Conservation (phyloP, 192 early-diverging fungal species). For the Gonapodya prolifera region DNA sequence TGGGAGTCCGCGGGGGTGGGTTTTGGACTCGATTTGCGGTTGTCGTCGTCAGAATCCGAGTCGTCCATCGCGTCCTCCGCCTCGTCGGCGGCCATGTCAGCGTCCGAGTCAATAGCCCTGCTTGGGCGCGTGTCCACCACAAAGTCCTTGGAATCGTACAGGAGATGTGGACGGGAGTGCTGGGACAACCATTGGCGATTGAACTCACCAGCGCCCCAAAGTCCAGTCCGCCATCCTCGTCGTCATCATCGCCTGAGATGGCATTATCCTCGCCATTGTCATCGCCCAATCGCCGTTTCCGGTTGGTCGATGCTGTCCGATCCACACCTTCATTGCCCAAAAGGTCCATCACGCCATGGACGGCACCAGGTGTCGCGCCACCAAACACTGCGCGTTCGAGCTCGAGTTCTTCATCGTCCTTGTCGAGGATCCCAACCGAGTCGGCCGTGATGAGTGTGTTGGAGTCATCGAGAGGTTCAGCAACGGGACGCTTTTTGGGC, state of each 20-base stretch:
- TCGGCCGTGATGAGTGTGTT: background rate
- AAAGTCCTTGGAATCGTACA: background rate
- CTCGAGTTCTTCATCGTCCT: conserved; percentile 55
- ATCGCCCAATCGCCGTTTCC: conserved; percentile 17
- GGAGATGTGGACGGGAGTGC: background rate
- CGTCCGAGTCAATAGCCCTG: background rate
- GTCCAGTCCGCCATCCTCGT: conserved; percentile 22
- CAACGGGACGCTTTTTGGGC: background rate
- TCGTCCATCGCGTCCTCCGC: conserved; percentile 8
- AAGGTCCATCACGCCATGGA: background rate
- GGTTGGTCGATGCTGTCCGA: conserved; percentile 4
- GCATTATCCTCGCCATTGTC: conserved; percentile 21
- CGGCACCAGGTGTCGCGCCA: conserved; percentile 20
- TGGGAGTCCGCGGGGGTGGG: conserved; percentile 12
- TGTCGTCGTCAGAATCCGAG: conserved; percentile 9
- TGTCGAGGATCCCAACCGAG: conserved; percentile 8
- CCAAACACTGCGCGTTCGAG: conserved; percentile 71
- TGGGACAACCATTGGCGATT: background rate
- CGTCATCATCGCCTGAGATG: conserved; percentile 5
- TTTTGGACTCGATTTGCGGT: background rate
- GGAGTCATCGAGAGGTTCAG: background rate
- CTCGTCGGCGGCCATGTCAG: conserved; percentile 12
- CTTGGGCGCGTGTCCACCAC: background rate
- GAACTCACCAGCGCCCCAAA: background rate
- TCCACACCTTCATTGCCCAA: conserved; percentile 14